Percentiles rank a stretch among this genome's conserved stretches.
Conservation (phyloP, 2,329 filamentous ascomycete species). For the Ophiocordyceps australis region DNA sequence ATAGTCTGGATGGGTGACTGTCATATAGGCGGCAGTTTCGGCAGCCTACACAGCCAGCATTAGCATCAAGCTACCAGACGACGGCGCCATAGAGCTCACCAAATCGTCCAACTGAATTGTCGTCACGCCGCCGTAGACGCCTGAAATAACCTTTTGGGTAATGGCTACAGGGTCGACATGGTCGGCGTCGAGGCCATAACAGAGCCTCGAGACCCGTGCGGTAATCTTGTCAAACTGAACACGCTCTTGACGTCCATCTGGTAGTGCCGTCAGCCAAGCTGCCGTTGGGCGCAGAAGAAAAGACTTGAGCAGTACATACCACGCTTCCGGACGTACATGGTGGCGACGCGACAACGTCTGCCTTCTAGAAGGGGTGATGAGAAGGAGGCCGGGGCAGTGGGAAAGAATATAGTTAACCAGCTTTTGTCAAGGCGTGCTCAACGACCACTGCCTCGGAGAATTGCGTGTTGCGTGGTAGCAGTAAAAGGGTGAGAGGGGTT, state of each 20-base stretch:
- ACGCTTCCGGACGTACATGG: constrained; percentile 46
- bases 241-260: constrained; percentile 98
- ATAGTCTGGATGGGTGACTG: constrained; percentile 96
- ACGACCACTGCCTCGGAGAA: constrained; percentile 1
- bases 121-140: constrained; percentile 95
- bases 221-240: constrained; percentile 99
- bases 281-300: neutral
- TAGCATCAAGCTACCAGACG: neutral
- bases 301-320: constrained; percentile 33
- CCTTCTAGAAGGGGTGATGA: constrained; percentile 6
- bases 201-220: constrained; percentile 88
- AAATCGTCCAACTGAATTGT: constrained; percentile 93
- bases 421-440: too few relatives aligned
- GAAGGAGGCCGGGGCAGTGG: constrained; percentile 5
- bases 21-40: constrained; percentile 99
- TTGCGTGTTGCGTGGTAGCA: too few relatives aligned
- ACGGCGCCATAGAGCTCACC: constrained; percentile 34
- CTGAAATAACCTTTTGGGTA: constrained; percentile 97
- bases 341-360: constrained; percentile 10
- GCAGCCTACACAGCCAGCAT: constrained; percentile 46
- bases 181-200: constrained; percentile 86
- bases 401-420: constrained; percentile 4
- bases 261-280: constrained; percentile 9
- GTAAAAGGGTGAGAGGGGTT: too few relatives aligned
- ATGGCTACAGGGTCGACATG: constrained; percentile 97